Evolutionary conservation across 2,329 filamentous ascomycete species (phyloP).

Genomic region (Fusarium paranaense): DNA sequence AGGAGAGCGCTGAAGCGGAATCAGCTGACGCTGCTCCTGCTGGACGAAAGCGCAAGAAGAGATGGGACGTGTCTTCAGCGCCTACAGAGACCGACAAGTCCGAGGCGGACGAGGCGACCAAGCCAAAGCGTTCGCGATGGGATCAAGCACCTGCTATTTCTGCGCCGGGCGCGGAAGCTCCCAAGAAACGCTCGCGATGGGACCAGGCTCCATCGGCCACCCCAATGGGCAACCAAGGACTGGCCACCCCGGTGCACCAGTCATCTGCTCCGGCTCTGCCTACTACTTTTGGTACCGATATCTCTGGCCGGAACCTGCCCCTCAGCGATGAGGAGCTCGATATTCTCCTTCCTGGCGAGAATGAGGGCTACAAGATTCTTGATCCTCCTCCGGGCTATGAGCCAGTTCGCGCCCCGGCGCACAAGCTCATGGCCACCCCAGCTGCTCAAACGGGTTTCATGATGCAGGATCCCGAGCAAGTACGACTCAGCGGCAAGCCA

Average conservation of each 20-base stretch:
- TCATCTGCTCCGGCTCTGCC: slow-evolving; percentile 67
- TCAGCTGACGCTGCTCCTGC: slow-evolving; percentile 72
- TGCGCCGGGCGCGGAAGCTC: slow-evolving; percentile 66
- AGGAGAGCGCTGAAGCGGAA: slow-evolving; percentile 79
- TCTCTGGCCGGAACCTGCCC: slow-evolving; percentile 81
- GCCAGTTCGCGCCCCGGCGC: slow-evolving; percentile 80
- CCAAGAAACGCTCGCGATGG: slow-evolving; percentile 88
- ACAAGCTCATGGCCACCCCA: slow-evolving; percentile 80
- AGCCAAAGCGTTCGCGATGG: slow-evolving; percentile 86
- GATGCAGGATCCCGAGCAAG: slow-evolving; percentile 95
- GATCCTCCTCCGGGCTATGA: slow-evolving; percentile 93
- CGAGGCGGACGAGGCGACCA: slow-evolving; percentile 65
- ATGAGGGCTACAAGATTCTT: slow-evolving; percentile 92
- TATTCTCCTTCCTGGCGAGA: slow-evolving; percentile 86
- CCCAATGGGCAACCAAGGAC: slow-evolving; percentile 77
- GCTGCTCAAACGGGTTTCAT: slow-evolving; percentile 88
- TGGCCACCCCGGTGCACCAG: slow-evolving; percentile 82
- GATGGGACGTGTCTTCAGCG: slow-evolving; percentile 86
- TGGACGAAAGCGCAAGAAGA: slow-evolving; percentile 88
- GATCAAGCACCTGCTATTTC: slow-evolving; percentile 78
- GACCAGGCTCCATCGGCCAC: slow-evolving; percentile 89
- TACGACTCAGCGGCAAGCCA: slow-evolving; percentile 85
- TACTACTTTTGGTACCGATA: slow-evolving; percentile 82
- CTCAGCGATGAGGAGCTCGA: slow-evolving; percentile 96
- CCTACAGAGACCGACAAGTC: slow-evolving; percentile 63